Conservation (phyloP, 106 monocot species). For the Cymbidium sinense region DNA sequence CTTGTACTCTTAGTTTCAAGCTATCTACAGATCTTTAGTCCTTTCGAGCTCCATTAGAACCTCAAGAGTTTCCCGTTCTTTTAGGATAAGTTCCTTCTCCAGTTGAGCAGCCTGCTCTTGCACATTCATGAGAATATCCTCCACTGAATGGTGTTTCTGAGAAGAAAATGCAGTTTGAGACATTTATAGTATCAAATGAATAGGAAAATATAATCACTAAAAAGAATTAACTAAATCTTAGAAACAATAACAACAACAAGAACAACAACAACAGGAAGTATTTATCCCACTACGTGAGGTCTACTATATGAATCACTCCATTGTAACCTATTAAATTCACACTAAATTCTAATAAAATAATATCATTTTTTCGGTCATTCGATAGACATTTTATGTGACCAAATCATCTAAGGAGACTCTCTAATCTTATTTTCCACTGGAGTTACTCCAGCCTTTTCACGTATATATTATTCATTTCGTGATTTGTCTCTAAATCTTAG, state of each 20-base stretch:
- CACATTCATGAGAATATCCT: constrained; percentile 23
- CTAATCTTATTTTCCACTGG: too few species aligned
- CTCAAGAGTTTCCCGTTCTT: constrained; percentile 73
- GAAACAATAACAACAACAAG: too few species aligned
- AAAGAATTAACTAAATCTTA: background rate
- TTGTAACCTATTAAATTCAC: too few species aligned
- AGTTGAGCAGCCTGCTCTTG: constrained; percentile 51
- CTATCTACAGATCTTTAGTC: constrained; percentile 49
- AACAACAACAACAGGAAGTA: too few species aligned
- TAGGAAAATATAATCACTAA: background rate
- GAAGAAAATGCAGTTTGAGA: background rate
- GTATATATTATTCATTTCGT: too few species aligned
- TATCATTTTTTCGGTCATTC: too few species aligned
- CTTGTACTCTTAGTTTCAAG: constrained; percentile 51
- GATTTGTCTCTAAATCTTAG: background rate
- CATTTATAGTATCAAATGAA: background rate
- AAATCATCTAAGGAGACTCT: too few species aligned
- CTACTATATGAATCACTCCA: too few species aligned
- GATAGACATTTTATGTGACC: too few species aligned
- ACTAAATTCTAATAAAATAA: too few species aligned
- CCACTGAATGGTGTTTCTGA: constrained; percentile 12
- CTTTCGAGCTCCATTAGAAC: constrained; percentile 72
- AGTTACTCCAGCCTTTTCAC: too few species aligned
- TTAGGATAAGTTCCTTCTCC: constrained; percentile 74
- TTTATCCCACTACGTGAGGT: too few species aligned